A percentile compares a stretch with the other conserved stretches of the same genome.
phyloP scores from a whole-genome alignment of 495 filamentous ascomycete genomes.

The Penicillium egyptiacum region DNA sequence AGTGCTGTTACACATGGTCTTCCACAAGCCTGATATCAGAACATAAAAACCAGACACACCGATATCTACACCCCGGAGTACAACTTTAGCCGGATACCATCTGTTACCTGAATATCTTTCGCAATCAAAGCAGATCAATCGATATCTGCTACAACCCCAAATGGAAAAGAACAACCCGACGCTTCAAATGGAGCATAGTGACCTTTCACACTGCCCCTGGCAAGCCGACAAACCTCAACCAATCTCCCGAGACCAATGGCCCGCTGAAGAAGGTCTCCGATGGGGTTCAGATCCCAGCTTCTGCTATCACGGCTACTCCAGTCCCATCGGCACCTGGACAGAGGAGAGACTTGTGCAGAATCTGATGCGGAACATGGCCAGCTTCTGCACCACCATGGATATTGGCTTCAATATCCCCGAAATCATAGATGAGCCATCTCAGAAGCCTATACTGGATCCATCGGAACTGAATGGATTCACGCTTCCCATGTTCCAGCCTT shows the following conservation, averaged over 20 bases:
- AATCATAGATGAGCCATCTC: background rate
- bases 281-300: slow-evolving; percentile 33
- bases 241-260: background rate
- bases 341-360: slow-evolving; percentile 26
- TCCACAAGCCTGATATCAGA: background rate
- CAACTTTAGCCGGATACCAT: background rate
- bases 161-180: background rate
- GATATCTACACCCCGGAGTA: background rate
- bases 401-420: slow-evolving; percentile 8
- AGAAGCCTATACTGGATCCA: background rate
- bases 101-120: background rate
- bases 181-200: background rate
- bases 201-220: background rate
- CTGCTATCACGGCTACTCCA: slow-evolving; percentile 29
- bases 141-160: background rate
- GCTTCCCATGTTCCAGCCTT: slow-evolving; percentile 6
- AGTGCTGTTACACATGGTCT: background rate
- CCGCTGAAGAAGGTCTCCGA: slow-evolving; percentile 20
- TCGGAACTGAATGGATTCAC: slow-evolving; percentile 1
- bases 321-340: slow-evolving; percentile 29
- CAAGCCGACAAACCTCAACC: background rate
- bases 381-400: slow-evolving; percentile 17
- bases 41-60: background rate
- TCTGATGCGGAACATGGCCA: slow-evolving; percentile 28
- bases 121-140: background rate